These are phyloP conservation scores for Pythium rishiriense DNA, from an alignment of 352 stramenopile genomes.

Conservation along the genomic window DNA sequence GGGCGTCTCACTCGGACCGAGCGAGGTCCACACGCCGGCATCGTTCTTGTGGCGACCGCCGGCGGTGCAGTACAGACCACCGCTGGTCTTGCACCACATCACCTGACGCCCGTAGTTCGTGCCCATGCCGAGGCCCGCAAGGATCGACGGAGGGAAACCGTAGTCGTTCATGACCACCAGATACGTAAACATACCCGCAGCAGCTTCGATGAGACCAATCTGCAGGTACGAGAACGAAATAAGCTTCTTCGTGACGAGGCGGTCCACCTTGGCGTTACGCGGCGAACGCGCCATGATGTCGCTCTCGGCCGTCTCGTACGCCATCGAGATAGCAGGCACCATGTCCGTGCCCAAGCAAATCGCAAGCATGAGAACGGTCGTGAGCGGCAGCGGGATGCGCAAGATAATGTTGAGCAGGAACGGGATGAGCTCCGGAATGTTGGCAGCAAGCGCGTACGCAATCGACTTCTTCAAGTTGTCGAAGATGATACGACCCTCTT, in stretches of 20 bases:
- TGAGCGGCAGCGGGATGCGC: slow-evolving; percentile 84
- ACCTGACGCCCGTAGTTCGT: slow-evolving; percentile 87
- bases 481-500: slow-evolving; percentile 95
- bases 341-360: slow-evolving; percentile 93
- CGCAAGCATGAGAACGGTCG: slow-evolving; percentile 88
- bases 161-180: slow-evolving; percentile 88
- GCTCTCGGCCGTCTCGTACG: slow-evolving; percentile 85
- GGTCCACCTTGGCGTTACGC: slow-evolving; percentile 79
- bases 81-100: slow-evolving; percentile 68
- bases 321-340: slow-evolving; percentile 91
- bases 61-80: slow-evolving; percentile 61
- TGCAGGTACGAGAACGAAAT: slow-evolving; percentile 86
- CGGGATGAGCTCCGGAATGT: slow-evolving; percentile 88
- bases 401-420: slow-evolving; percentile 89
- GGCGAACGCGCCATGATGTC: slow-evolving; percentile 87
- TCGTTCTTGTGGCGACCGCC: slow-evolving; percentile 55
- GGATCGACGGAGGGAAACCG: slow-evolving; percentile 74
- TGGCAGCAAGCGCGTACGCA: slow-evolving; percentile 91
- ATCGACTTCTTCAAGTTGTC: slow-evolving; percentile 96
- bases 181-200: slow-evolving; percentile 87
- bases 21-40: slow-evolving; percentile 29
- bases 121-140: slow-evolving; percentile 73
- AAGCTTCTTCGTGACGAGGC: slow-evolving; percentile 88
- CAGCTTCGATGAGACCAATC: slow-evolving; percentile 88
- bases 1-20: slow-evolving; percentile 37